Evolutionary conservation across 202 grass and related monocot genomes (phyloP), one percentile per base, ranked within the genome.

Genomic region (Hordeum pubiflorum): DNA sequence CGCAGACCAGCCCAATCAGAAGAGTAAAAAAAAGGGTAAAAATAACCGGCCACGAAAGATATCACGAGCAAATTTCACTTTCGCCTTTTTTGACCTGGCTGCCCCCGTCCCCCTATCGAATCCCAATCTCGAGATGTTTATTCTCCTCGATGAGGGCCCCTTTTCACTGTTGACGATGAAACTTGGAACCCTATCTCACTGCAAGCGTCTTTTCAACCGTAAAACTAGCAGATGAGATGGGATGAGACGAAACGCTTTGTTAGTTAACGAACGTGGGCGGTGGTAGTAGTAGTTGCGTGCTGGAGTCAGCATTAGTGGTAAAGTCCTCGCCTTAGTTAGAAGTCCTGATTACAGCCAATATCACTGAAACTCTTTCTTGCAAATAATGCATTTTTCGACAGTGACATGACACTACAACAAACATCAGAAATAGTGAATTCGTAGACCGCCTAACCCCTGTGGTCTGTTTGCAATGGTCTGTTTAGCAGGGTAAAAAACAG

Each of bases 61-160:
- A 59, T 68, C 68, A 29, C 86, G 15, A 83, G 75, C 46, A 36
- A 68, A 68, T 65, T 77, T 84, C 84, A 81, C 87, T 85, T 89
- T 85, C 57, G 18, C 34, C 81, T 63, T 77, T 89, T 85, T 87
- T 81, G 82, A 89, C 82, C 78, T 77, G 87, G 24, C 24, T 72
- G 69, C 58, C 27, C 1, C 66, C 1, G 0, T n/a, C 26, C 50
- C 21, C 38, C 17, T 72, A 65, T 82, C 72, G 73, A 77, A 65
- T 77, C 78, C 72, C 71, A 77, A 85, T 89, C 87, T 89, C 86
- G 82, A 88, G 86, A 46, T 81, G 33, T 76, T 75, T 44, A 81
- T 81, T 63, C 70, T 43, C n/a, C 57, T 59, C 22, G 17, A 23
- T 5, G 44, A 6, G 4, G 63, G 2, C 24, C 63, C 1, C 70